phyloP scores from a whole-genome alignment of 2,329 filamentous ascomycete species.

The Blumeria graminis region DNA sequence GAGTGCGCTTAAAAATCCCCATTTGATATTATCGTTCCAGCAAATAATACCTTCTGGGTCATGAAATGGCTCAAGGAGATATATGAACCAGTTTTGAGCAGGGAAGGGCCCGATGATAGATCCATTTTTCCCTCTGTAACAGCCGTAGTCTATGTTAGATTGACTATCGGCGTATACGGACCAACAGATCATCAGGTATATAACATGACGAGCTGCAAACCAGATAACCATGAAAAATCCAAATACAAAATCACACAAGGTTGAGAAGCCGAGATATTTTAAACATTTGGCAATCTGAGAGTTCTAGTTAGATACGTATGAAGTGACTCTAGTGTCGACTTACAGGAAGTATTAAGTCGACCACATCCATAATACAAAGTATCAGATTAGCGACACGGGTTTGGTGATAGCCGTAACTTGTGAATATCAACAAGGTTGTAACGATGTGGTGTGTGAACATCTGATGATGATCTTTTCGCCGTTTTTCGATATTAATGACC shows the following conservation, averaged over 20 bases:
- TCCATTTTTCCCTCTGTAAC: slow-evolving; percentile 37
- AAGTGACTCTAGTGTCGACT: slow-evolving; percentile 14
- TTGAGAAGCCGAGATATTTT: slow-evolving; percentile 63
- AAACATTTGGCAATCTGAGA: slow-evolving; percentile 66
- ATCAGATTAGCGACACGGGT: slow-evolving; percentile 76
- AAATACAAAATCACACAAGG: slow-evolving; percentile 59
- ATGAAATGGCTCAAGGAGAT: slow-evolving; percentile 51
- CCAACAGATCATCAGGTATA: slow-evolving; percentile 61
- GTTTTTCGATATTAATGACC: slow-evolving; percentile 83
- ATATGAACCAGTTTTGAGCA: slow-evolving; percentile 26
- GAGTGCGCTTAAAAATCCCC: slow-evolving; percentile 53
- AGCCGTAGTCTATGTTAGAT: slow-evolving; percentile 37
- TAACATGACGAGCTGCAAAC: slow-evolving; percentile 59
- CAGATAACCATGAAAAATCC: slow-evolving; percentile 68
- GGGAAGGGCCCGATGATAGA: slow-evolving; percentile 29
- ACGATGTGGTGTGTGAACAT: slow-evolving; percentile 92
- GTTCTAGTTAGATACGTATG: slow-evolving; percentile 1
- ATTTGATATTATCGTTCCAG: slow-evolving; percentile 51
- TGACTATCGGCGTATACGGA: slow-evolving; percentile 50
- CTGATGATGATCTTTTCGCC: slow-evolving; percentile 82
- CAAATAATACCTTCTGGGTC: slow-evolving; percentile 52
- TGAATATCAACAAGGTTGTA: slow-evolving; percentile 56
- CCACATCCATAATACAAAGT: slow-evolving; percentile 77
- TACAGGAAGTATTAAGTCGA: slow-evolving; percentile 73
- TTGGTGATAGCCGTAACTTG: slow-evolving; percentile 68